Evolutionary conservation across 164 flowering plant genomes (phyloP).

Genomic region (Vitis vinifera): DNA sequence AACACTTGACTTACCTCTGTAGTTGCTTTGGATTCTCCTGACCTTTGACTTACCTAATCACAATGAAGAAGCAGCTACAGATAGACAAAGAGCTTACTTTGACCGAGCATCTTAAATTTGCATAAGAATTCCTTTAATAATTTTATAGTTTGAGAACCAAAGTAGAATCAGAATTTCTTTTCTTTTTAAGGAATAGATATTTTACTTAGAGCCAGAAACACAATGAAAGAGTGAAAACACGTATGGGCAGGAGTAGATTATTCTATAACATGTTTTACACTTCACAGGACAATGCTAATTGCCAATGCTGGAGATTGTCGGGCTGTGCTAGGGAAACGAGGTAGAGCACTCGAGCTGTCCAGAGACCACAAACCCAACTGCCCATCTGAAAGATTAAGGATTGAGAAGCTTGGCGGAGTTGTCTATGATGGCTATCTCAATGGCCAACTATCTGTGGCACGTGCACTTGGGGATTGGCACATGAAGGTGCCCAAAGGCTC

Average conservation of each 20-base stretch:
- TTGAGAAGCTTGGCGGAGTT: constrained; percentile 82
- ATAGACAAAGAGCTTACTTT: too few species aligned
- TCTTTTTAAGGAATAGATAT: background rate
- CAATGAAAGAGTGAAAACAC: background rate
- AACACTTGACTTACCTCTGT: too few species aligned
- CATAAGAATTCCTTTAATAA: too few species aligned
- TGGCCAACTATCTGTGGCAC: constrained; percentile 91
- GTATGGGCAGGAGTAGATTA: background rate
- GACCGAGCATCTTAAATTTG: too few species aligned
- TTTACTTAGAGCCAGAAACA: background rate
- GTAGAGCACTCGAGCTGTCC: constrained; percentile 87
- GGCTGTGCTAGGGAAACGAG: constrained; percentile 90
- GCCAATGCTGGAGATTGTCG: constrained; percentile 98
- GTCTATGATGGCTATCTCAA: constrained; percentile 90
- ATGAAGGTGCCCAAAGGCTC: constrained; percentile 90
- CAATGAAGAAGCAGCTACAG: background rate
- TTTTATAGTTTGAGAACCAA: too few species aligned
- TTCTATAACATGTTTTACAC: background rate
- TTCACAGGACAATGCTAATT: constrained; percentile 62
- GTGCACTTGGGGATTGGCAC: constrained; percentile 99
- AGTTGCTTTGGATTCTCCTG: too few species aligned
- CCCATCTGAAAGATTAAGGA: constrained; percentile 68
- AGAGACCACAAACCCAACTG: constrained; percentile 90
- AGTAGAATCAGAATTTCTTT: too few species aligned
- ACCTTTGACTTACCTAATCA: too few species aligned